Evolutionary conservation across 805 yeast species (phyloP).

Genomic region (Candida tammaniensis): DNA sequence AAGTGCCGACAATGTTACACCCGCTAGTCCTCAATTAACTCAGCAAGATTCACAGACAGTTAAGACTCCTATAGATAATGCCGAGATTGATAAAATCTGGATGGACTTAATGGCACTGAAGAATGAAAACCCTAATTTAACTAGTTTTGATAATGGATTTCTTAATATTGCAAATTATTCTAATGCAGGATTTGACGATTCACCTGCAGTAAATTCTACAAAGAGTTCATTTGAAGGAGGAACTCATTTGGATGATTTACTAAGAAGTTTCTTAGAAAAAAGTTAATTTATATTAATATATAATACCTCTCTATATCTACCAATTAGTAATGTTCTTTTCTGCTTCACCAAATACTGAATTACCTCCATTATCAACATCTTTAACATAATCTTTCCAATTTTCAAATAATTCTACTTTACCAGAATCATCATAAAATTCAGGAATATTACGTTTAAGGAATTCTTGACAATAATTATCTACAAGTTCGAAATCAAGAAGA

Average conservation of each 20-base stretch:
- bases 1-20: no score
- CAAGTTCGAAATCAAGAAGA: conserved; percentile 79
- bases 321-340: conserved; percentile 86
- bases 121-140: not conserved
- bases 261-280: conserved; percentile 6
- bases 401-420: conserved; percentile 41
- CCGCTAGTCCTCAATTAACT: no score
- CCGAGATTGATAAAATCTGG: conserved; percentile 7
- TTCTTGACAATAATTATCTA: conserved; percentile 65
- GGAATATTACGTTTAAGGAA: conserved; percentile 61
- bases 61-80: no score
- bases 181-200: conserved; percentile 1
- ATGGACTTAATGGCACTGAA: conserved; percentile 1
- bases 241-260: conserved; percentile 1
- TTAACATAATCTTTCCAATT: conserved; percentile 42
- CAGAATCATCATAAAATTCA: conserved; percentile 48
- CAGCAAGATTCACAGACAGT: no score
- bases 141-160: conserved; percentile 1
- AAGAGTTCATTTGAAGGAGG: not conserved
- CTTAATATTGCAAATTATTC: conserved; percentile 2
- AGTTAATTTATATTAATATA: not conserved
- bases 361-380: conserved; percentile 44
- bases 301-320: conserved; percentile 37
- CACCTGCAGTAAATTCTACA: not conserved
- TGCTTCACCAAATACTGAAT: conserved; percentile 87